A percentile compares a stretch with the other conserved stretches of the same genome.
phyloP scores from a whole-genome alignment of 768 basidiomycete species.

The Phylloporus sp. region DNA sequence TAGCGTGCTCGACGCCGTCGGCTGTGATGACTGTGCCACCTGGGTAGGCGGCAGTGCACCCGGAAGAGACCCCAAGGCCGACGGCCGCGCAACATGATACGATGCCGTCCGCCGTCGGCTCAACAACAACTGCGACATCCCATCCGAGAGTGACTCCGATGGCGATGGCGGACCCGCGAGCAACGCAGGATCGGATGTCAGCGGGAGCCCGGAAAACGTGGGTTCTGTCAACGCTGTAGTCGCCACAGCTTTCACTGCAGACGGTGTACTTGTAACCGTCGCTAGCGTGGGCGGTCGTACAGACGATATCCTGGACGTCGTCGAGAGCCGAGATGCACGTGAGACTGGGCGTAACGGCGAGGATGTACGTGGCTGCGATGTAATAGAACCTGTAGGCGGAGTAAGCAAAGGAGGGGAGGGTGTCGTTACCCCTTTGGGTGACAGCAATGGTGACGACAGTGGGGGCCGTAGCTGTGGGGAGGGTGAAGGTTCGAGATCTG shows the following conservation, averaged over 20 bases:
- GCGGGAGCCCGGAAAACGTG: constrained; percentile 42
- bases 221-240: constrained; percentile 65
- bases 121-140: constrained; percentile 42
- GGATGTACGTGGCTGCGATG: constrained; percentile 30
- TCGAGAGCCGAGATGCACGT: constrained; percentile 63
- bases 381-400: constrained; percentile 34
- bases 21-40: constrained; percentile 17
- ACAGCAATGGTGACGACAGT: constrained; percentile 16
- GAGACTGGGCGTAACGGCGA: constrained; percentile 71
- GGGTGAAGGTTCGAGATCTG: constrained; percentile 4
- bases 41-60: constrained; percentile 6
- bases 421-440: background rate
- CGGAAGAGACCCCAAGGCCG: constrained; percentile 35
- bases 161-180: constrained; percentile 50
- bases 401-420: constrained; percentile 2
- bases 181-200: constrained; percentile 23
- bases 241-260: constrained; percentile 52
- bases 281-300: constrained; percentile 59
- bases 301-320: constrained; percentile 63
- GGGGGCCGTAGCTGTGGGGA: constrained; percentile 36
- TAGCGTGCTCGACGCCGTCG: constrained; percentile 47
- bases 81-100: constrained; percentile 49
- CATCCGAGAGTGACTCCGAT: constrained; percentile 58
- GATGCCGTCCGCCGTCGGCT: constrained; percentile 57
- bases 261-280: constrained; percentile 37